A percentile compares a stretch with the other conserved stretches of the same genome.
These are phyloP conservation scores for Miscanthus sacchariflorus DNA, from an alignment of 202 grass and related monocot genomes.

Conservation along the genomic window DNA sequence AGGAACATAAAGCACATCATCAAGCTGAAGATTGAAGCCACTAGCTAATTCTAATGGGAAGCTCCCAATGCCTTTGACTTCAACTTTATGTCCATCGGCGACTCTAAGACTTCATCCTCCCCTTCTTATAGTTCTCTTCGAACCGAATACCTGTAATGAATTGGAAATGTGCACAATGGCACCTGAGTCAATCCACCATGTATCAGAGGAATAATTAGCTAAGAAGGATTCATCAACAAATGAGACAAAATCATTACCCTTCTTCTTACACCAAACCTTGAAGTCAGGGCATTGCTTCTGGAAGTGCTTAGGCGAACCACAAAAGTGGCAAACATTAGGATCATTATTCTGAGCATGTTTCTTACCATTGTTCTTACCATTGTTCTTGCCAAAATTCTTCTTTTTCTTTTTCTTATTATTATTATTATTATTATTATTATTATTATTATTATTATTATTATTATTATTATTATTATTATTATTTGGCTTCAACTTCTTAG, in stretches of 20 bases:
- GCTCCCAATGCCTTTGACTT: background rate
- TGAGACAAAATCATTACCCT: background rate
- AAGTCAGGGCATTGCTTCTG: background rate
- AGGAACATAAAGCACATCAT: background rate
- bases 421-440: background rate
- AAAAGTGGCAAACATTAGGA: background rate
- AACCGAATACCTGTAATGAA: background rate
- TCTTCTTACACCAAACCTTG: background rate
- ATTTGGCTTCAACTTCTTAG: too few species aligned
- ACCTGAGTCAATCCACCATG: background rate
- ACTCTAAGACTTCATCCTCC: background rate
- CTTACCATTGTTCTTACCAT: too few species aligned
- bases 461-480: too few species aligned
- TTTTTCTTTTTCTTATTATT: too few species aligned
- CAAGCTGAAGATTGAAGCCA: background rate
- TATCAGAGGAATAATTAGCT: background rate
- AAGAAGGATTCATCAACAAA: background rate
- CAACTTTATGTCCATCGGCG: background rate
- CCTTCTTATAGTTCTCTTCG: background rate
- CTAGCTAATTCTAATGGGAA: background rate
- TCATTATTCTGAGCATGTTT: too few species aligned
- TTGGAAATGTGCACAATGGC: background rate
- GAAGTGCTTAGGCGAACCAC: background rate
- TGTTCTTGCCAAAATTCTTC: too few species aligned
- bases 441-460: too few species aligned